Percentiles rank a stretch among this genome's conserved stretches.
phyloP scores from a whole-genome alignment of 163 green algal species.

The Trebouxia gelatinosa region DNA sequence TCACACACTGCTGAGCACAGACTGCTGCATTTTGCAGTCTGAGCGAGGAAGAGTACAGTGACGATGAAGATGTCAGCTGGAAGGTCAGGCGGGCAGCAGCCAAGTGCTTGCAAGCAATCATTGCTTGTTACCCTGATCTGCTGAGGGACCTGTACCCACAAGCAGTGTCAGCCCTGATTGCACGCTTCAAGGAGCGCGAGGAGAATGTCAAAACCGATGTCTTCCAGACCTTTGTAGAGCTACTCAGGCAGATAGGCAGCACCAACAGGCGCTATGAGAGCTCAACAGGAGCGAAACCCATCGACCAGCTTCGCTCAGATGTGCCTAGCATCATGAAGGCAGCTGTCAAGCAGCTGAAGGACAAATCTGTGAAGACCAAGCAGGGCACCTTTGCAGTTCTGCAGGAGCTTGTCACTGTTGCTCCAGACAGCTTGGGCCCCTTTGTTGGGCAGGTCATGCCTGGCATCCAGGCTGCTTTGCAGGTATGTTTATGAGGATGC shows the following conservation, averaged over 20 bases:
- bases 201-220: conserved; percentile 91
- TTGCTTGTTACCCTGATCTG: conserved; percentile 69
- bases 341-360: conserved; percentile 62
- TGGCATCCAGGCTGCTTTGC: conserved; percentile 52
- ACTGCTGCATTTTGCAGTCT: conserved; percentile 34
- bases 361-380: conserved; percentile 76
- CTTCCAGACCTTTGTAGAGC: conserved; percentile 73
- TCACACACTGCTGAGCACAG: neutral
- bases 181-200: conserved; percentile 87
- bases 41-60: conserved; percentile 76
- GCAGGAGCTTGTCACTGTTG: conserved; percentile 65
- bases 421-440: conserved; percentile 52
- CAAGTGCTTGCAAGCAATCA: conserved; percentile 69
- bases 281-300: conserved; percentile 19
- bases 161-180: conserved; percentile 53
- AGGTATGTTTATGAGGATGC: too few relatives aligned
- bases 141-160: conserved; percentile 45
- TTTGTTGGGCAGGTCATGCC: conserved; percentile 64
- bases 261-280: neutral
- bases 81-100: conserved; percentile 85
- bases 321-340: conserved; percentile 60
- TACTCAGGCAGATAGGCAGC: conserved; percentile 61
- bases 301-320: conserved; percentile 59
- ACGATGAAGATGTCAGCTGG: conserved; percentile 95
- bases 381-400: conserved; percentile 74